Evolutionary conservation across 1,284 basidiomycete species (phyloP).

Genomic region (Cryptococcus sp.): DNA sequence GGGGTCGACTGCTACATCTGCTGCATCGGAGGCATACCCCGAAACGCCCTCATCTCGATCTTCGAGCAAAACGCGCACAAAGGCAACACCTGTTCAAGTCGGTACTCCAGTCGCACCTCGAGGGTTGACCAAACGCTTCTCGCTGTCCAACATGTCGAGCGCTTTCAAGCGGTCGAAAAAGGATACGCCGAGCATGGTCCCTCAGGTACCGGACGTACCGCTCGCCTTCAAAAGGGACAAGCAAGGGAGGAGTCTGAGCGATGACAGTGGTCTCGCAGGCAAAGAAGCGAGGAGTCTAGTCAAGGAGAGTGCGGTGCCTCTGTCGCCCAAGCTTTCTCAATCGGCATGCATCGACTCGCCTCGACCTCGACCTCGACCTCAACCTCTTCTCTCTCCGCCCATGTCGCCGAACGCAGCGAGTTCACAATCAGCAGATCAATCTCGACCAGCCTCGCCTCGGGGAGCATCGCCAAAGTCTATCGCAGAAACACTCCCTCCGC

Average conservation of each 20-base stretch:
- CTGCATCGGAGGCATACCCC: background rate
- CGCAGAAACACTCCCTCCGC: background rate
- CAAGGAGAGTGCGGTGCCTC: constrained; percentile 10
- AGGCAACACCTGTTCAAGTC: background rate
- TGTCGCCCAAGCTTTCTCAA: background rate
- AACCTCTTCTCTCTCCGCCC: background rate
- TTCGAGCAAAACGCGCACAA: background rate
- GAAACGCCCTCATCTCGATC: background rate
- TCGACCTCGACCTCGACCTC: background rate
- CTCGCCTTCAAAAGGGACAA: constrained; percentile 16
- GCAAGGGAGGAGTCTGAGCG: background rate
- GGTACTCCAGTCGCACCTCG: background rate
- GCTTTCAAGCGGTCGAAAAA: constrained; percentile 24
- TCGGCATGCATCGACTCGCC: background rate
- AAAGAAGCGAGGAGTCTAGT: constrained; percentile 1
- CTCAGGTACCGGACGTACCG: constrained; percentile 24
- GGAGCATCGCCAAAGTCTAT: background rate
- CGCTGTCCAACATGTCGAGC: constrained; percentile 27
- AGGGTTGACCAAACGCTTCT: constrained; percentile 27
- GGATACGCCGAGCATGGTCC: constrained; percentile 2
- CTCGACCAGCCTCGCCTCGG: background rate
- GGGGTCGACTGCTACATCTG: constrained; percentile 2
- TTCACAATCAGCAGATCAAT: background rate
- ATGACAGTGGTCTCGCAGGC: background rate
- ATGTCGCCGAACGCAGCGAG: background rate